These are phyloP conservation scores for Russula earlei DNA, from an alignment of 768 basidiomycete species.

Conservation along the genomic window DNA sequence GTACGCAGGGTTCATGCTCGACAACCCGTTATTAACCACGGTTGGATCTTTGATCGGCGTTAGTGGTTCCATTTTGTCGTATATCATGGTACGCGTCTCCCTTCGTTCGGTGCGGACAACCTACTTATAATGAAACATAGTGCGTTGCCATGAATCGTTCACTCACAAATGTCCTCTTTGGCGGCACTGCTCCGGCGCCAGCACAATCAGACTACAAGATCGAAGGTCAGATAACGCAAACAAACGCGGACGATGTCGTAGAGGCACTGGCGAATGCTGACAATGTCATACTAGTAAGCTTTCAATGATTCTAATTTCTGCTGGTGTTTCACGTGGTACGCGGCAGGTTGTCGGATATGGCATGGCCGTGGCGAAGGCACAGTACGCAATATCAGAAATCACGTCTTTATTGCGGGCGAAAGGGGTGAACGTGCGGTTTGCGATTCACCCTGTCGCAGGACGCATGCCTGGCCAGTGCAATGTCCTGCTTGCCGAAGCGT, in stretches of 20 bases:
- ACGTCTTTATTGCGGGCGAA: conserved; percentile 60
- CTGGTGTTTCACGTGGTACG: neutral
- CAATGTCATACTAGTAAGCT: conserved; percentile 64
- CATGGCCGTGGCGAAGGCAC: conserved; percentile 89
- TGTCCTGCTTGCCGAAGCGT: conserved; percentile 83
- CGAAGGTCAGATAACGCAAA: conserved; percentile 74
- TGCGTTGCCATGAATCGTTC: conserved; percentile 92
- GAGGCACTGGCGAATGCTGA: conserved; percentile 73
- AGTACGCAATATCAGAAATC: conserved; percentile 68
- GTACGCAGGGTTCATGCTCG: conserved; percentile 68
- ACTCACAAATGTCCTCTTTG: conserved; percentile 76
- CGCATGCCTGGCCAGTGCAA: conserved; percentile 93
- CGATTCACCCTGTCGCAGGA: conserved; percentile 85
- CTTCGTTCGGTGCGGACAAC: neutral
- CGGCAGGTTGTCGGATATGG: conserved; percentile 73
- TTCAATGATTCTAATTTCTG: neutral
- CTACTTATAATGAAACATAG: conserved; percentile 32
- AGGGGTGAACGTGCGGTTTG: conserved; percentile 74
- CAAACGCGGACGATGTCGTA: conserved; percentile 70
- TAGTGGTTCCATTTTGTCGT: conserved; percentile 83
- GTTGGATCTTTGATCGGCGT: conserved; percentile 85
- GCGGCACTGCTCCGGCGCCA: conserved; percentile 60
- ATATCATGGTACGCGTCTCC: conserved; percentile 65
- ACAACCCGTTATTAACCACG: conserved; percentile 74
- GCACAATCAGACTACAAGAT: conserved; percentile 55